Evolutionary conservation across 768 basidiomycete genomes (phyloP).

Genomic region (Crucibulum laeve): DNA sequence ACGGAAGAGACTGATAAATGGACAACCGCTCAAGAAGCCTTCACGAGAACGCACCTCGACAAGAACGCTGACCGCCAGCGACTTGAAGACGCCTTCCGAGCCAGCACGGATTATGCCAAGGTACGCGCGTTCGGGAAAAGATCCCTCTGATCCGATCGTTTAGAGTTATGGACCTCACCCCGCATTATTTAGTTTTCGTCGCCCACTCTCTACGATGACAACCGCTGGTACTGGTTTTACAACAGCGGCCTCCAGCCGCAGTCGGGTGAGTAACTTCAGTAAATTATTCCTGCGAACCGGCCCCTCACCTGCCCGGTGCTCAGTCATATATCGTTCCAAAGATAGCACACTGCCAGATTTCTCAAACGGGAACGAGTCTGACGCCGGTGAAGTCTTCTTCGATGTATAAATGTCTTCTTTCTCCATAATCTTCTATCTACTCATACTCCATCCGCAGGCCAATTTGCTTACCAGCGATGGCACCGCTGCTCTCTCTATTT

Average conservation of each 20-base stretch:
- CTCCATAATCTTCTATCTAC: neutral
- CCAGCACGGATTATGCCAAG: conserved; percentile 38
- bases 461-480: conserved; percentile 73
- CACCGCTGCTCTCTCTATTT: conserved; percentile 56
- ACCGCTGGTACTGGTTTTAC: conserved; percentile 77
- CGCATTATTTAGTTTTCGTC: conserved; percentile 52
- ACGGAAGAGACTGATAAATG: conserved; percentile 62
- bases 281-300: neutral
- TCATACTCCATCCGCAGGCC: conserved; percentile 35
- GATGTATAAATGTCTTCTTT: conserved; percentile 43
- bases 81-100: conserved; percentile 55
- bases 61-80: conserved; percentile 54
- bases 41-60: conserved; percentile 57
- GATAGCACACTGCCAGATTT: conserved; percentile 51
- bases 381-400: conserved; percentile 71
- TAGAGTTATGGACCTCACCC: conserved; percentile 2
- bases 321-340: conserved; percentile 62
- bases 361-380: conserved; percentile 32
- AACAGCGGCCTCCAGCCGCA: conserved; percentile 78
- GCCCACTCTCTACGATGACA: conserved; percentile 58
- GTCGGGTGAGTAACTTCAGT: conserved; percentile 32
- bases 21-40: conserved; percentile 56
- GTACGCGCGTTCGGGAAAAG: conserved; percentile 23
- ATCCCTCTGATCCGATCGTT: conserved; percentile 1
- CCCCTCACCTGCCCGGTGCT: conserved; percentile 3